Base-by-base conservation (phyloP, 331 rosid genomes). In the Erythrophleum ivorense region DNA sequence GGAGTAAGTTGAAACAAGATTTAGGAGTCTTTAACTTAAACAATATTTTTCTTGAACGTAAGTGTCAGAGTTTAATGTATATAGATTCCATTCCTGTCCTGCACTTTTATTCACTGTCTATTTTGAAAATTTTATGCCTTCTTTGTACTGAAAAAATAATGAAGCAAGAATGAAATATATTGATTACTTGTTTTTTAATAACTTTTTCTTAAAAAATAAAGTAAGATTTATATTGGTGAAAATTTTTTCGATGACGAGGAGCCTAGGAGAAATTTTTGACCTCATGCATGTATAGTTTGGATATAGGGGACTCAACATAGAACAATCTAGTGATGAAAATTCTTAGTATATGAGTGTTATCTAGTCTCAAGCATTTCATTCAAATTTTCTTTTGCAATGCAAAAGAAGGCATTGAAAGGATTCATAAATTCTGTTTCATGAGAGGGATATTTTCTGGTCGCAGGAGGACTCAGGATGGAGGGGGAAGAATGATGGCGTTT, bases 401-500 rank as follows among this genome's bases (percentile, higher is more conserved):
- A 85, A 84, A 78, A 77, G 83, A 81, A 78, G 82, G 74, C 71
- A 77, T 85, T 80, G 84, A 90, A 89, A 91, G 79, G 84, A 21
- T 76, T 71, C 81, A 86, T 79, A 69, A 80, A 77, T 83, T 82
- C 18, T 46, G 80, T 74, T 77, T 75, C 12, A 77, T 71, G 87
- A 87, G 65, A 63, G 86, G 85, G 1, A 68, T 78, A 85, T 84
- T 83, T 88, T 79, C 68, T 85, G 86, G 78, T 63, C 53, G 50
- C 73, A 71, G 81, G 64, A 75, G 89, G 84, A 81, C 91, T 87
- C 81, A 82, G 81, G 81, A 83, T 77, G 91, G 85, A 85, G 82
- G 91, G 85, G 83, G 3, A 34, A 40, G n/a, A 57, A 90, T 92
- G 75, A 90, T 90, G 79, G 72, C 87, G 92, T 88, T 82, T 78